A percentile compares a stretch with the other conserved stretches of the same genome.
Conservation (phyloP, 768 basidiomycete species). For the Vararia minispora region DNA sequence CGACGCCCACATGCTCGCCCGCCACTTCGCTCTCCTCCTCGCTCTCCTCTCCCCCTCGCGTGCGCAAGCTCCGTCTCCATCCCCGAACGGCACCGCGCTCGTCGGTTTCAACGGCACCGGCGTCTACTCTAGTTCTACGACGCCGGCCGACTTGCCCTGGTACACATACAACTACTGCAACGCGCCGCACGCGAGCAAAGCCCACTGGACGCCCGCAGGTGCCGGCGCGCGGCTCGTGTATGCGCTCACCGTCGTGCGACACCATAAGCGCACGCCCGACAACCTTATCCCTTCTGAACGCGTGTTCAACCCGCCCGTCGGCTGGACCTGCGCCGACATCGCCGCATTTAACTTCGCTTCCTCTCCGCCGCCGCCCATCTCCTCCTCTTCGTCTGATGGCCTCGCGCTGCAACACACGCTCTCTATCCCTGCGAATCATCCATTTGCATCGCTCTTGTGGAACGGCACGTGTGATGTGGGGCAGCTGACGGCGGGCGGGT, state of each 20-base stretch:
- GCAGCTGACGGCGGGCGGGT: constrained; percentile 33
- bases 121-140: constrained; percentile 33
- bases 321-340: constrained; percentile 32
- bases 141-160: constrained; percentile 30
- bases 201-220: constrained; percentile 23
- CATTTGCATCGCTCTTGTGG: constrained; percentile 34
- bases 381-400: too few species aligned
- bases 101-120: too few species aligned
- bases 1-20: too few species aligned
- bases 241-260: constrained; percentile 31
- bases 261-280: constrained; percentile 43
- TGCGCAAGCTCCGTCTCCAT: too few species aligned
- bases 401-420: constrained; percentile 30
- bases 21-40: too few species aligned
- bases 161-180: constrained; percentile 46
- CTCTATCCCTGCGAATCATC: constrained; percentile 28
- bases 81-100: too few species aligned
- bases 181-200: constrained; percentile 32
- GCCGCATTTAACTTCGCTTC: constrained; percentile 28
- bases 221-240: constrained; percentile 26
- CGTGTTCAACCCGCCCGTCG: constrained; percentile 24
- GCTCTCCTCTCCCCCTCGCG: too few species aligned
- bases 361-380: too few species aligned
- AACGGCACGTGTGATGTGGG: constrained; percentile 37
- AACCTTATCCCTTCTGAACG: constrained; percentile 35